Conservation (phyloP, 495 filamentous ascomycete species). For the Astrocystis sublimbata region DNA sequence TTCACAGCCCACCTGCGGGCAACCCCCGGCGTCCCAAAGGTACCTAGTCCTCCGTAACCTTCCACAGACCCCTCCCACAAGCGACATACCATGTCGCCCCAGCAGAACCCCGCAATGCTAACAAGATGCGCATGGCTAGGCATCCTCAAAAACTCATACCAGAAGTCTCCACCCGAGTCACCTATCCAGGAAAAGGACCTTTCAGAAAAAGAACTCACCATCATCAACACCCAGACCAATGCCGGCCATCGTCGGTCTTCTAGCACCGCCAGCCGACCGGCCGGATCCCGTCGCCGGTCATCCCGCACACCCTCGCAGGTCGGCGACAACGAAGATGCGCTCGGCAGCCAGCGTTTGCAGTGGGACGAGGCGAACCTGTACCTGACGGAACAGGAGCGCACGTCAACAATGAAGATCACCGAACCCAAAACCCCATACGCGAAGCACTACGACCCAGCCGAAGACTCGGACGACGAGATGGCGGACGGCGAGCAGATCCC, state of each 20-base stretch:
- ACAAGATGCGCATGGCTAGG: slow-evolving; percentile 52
- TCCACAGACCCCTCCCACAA: not conserved
- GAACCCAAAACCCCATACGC: slow-evolving; percentile 98
- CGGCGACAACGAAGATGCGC: slow-evolving; percentile 42
- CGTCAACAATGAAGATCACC: slow-evolving; percentile 95
- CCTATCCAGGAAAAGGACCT: slow-evolving; percentile 42
- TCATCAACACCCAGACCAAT: slow-evolving; percentile 92
- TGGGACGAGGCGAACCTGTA: slow-evolving; percentile 99
- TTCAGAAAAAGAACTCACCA: slow-evolving; percentile 81
- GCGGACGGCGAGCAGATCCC: slow-evolving; percentile 83
- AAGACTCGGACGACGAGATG: slow-evolving; percentile 79
- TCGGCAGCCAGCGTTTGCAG: slow-evolving; percentile 72
- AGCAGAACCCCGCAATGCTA: not conserved
- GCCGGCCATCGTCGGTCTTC: slow-evolving; percentile 87
- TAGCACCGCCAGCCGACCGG: slow-evolving; percentile 60
- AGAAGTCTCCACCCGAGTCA: slow-evolving; percentile 56
- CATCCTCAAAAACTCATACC: slow-evolving; percentile 90
- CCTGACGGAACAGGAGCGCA: slow-evolving; percentile 91
- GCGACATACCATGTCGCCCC: not conserved
- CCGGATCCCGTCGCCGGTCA: slow-evolving; percentile 70
- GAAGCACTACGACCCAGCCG: slow-evolving; percentile 81
- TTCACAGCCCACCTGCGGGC: slow-evolving; percentile 45
- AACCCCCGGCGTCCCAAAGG: slow-evolving; percentile 74
- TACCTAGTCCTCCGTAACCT: slow-evolving; percentile 33
- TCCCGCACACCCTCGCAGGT: slow-evolving; percentile 43